Evolutionary conservation across 1,139 yeast species (phyloP), one percentile per base, ranked within the genome.

Genomic region (Yamadazyma sp.): DNA sequence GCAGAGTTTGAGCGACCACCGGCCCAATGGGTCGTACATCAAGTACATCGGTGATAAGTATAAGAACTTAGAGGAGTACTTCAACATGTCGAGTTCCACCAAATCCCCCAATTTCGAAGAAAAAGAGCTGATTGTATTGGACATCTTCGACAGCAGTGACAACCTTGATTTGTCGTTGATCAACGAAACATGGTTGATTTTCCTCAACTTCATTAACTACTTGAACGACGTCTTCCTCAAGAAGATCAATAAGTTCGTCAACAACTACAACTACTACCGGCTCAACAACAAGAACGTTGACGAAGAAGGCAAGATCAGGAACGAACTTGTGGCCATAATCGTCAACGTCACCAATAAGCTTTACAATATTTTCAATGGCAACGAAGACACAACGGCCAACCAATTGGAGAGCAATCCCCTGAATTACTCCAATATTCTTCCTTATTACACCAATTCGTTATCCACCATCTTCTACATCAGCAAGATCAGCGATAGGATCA

Each of bases 111-210:
- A 50, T 23, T 53, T 51, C 20, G 55, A 59, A 12, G 69, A 64
- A 23, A 52, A 57, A 29, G 66, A 65, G 31, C 45, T 46, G 14
- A 51, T 63, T 3, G 60, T 67, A 9, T 42, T 60, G 18, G 72
- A 65, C 33, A 59, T 68, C 2, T 71, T 68, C 44, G 66, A 63
- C 31, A 61, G 61, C 46, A 60, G 64, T 47, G 77, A 71, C 36
- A 67, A 66, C 39, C 54, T 72, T 39, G 77, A 72, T 46, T 56
- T 70, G 35, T 66, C 75, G 16, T 59, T 70, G 26, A 61, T 71
- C 32, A 72, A 67, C 49, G 77, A 72, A 49, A 61, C 76, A 1
- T 72, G 77, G 77, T 56, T 71, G 38, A 66, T 71, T 2, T 57
- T 72, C 34, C 51, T 56, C 29, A 72, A 69, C 45, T 69, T 66